Base-by-base conservation (phyloP, 495 filamentous ascomycete genomes). In the Penicillium crystallinum region DNA sequence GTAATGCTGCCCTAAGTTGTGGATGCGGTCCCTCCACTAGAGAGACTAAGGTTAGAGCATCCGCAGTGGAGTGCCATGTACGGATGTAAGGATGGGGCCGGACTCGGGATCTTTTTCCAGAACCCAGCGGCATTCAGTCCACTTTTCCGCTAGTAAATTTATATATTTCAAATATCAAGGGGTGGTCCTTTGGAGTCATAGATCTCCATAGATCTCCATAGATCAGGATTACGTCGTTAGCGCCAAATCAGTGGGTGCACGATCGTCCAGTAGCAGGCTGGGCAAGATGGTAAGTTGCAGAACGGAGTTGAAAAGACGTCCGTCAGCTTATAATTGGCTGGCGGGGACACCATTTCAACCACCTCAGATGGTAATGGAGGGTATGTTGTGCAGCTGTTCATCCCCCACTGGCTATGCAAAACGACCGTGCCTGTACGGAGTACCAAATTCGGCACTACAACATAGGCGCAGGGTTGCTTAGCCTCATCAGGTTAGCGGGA, bases 191-290 rank as follows among this genome's bases (percentile, higher is more conserved):
- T 15, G 21, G 27, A 36, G 11, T 30, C 23, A 31, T 33, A 43
- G 34, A 30, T 38, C 29, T 4, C 21, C 23, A 27, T 7, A 3
- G 40, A 52, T 52, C 62, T 56, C 57, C 55, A 31, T 46, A 53
- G 58, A 42, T 15, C 53, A 31, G 36, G n/a, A n/a, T n/a, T n/a
- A n/a, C n/a, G 49, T 58, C 18, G 52, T 60, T 45, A 27, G 38
- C 41, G 54, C 25, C 40, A 53, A 55, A 54, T 62, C 55, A 57
- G 61, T 58, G 55, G 60, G 53, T 57, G 25, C 33, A 35, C 52
- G 61, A 67, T 67, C 64, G 61, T 57, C 35, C 52, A 52, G 58
- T 61, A 64, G 61, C 30, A 56, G 33, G 48, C 63, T 62, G 57
- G 53, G 29, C 41, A 25, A 53, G 46, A 57, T 64, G 51, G 49